These are phyloP conservation scores for Oidiodendron maius DNA, from an alignment of 495 filamentous ascomycete species.

Conservation along the genomic window DNA sequence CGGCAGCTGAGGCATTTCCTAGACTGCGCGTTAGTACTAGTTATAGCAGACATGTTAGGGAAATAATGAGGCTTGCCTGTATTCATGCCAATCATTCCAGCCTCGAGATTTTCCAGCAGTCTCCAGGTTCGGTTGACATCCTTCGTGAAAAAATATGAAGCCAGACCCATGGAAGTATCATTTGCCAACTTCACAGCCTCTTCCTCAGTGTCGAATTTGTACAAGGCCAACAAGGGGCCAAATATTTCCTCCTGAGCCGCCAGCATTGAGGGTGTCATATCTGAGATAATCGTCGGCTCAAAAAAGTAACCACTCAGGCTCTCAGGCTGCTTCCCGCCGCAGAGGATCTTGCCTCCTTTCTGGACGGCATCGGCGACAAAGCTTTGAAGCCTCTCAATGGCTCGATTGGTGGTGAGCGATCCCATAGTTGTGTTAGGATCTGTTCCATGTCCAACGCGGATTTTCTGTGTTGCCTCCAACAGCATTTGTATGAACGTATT, in stretches of 20 bases:
- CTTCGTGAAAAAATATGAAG: conserved; percentile 67
- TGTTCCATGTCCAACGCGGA: conserved; percentile 58
- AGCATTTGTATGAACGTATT: conserved; percentile 45
- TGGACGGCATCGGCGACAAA: conserved; percentile 56
- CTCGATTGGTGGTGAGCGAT: conserved; percentile 54
- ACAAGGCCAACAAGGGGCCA: conserved; percentile 59
- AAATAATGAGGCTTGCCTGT: conserved; percentile 34
- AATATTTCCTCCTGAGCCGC: conserved; percentile 64
- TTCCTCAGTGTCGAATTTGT: conserved; percentile 62
- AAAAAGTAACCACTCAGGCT: conserved; percentile 59
- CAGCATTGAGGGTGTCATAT: conserved; percentile 53
- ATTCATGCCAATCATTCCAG: conserved; percentile 68
- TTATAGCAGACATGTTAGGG: no score
- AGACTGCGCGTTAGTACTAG: no score
- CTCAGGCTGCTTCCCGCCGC: conserved; percentile 45
- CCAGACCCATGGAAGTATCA: conserved; percentile 60
- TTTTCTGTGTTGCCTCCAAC: conserved; percentile 41
- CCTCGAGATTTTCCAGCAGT: conserved; percentile 64
- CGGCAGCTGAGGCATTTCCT: conserved; percentile 53
- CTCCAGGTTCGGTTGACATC: conserved; percentile 67
- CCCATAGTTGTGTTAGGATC: conserved; percentile 55
- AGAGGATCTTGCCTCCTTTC: conserved; percentile 48
- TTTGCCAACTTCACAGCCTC: conserved; percentile 57
- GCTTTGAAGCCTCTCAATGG: conserved; percentile 53
- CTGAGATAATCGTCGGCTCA: conserved; percentile 59